A percentile compares a stretch with the other conserved stretches of the same genome.
Conservation (phyloP, 2,329 filamentous ascomycete genomes). For the Chaetomium olivaceum region DNA sequence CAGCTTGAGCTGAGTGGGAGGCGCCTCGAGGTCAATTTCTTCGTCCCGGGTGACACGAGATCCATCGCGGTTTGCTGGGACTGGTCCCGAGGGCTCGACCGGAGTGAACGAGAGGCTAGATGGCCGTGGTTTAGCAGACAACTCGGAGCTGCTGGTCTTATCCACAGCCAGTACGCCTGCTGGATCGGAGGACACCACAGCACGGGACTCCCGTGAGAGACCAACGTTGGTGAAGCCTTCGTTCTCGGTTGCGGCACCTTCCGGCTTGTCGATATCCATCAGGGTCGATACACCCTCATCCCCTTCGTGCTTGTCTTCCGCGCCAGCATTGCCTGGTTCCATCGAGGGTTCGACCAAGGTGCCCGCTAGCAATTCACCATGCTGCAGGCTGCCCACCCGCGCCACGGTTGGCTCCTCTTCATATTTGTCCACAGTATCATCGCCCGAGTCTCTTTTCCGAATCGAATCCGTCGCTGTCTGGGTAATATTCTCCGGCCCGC, state of each 20-base stretch:
- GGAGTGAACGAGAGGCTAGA: not conserved
- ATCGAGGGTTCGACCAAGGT: not conserved
- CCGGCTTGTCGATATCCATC: slow-evolving; percentile 25
- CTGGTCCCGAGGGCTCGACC: not conserved
- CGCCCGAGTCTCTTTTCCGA: too few relatives aligned
- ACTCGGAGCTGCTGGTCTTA: not conserved
- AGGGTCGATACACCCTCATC: not conserved
- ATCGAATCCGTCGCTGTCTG: not conserved
- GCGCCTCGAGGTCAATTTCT: not conserved
- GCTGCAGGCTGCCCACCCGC: not conserved
- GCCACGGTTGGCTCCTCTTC: not conserved
- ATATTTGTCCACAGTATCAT: not conserved
- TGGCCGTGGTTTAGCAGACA: not conserved
- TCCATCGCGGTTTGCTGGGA: not conserved
- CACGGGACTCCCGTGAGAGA: not conserved
- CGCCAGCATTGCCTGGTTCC: not conserved
- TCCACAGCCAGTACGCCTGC: not conserved
- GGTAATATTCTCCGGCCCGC: not conserved
- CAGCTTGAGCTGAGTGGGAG: slow-evolving; percentile 28
- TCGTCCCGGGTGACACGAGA: not conserved
- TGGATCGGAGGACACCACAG: not conserved
- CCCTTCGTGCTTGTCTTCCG: not conserved
- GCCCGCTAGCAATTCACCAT: not conserved
- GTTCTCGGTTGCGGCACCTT: not conserved
- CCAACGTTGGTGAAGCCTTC: not conserved